Conservation (phyloP, 1,284 basidiomycete genomes). For the Marasmius fiardii region DNA sequence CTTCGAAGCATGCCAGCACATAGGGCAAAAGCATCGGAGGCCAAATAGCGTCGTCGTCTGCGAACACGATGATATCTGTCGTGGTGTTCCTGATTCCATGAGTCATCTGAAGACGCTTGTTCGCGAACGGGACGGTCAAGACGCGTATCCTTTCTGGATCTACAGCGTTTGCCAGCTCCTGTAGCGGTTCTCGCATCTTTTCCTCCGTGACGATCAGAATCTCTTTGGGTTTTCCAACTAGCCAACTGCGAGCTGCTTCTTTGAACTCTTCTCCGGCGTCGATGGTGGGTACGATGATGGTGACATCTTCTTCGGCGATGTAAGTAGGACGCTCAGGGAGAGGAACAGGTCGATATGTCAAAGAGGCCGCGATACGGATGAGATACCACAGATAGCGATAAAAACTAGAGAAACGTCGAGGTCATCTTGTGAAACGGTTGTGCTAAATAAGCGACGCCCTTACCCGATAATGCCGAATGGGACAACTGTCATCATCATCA, state of each 20-base stretch:
- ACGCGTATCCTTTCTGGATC: slow-evolving; percentile 83
- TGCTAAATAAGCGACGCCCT: slow-evolving; percentile 25
- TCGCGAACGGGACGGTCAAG: slow-evolving; percentile 87
- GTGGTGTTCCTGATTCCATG: slow-evolving; percentile 87
- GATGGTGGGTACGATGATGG: slow-evolving; percentile 92
- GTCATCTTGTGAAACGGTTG: background rate
- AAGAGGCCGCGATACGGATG: slow-evolving; percentile 74
- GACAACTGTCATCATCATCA: slow-evolving; percentile 52
- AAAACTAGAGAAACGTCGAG: slow-evolving; percentile 42
- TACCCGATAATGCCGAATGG: slow-evolving; percentile 91
- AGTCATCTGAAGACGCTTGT: slow-evolving; percentile 90
- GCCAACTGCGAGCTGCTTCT: slow-evolving; percentile 88
- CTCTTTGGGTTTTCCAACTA: slow-evolving; percentile 86
- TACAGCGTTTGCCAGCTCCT: slow-evolving; percentile 84
- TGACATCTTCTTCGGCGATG: slow-evolving; percentile 86
- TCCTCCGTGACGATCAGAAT: slow-evolving; percentile 94
- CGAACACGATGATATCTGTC: slow-evolving; percentile 94
- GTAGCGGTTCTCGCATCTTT: slow-evolving; percentile 81
- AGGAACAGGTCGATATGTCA: slow-evolving; percentile 81
- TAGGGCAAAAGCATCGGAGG: slow-evolving; percentile 83
- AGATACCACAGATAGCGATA: slow-evolving; percentile 91
- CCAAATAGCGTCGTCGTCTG: slow-evolving; percentile 95
- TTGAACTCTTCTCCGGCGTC: slow-evolving; percentile 94
- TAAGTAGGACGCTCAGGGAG: slow-evolving; percentile 88
- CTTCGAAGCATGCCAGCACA: slow-evolving; percentile 88